These are phyloP conservation scores for Baudoinia panamericana DNA, from an alignment of 495 filamentous ascomycete species.

Conservation along the genomic window DNA sequence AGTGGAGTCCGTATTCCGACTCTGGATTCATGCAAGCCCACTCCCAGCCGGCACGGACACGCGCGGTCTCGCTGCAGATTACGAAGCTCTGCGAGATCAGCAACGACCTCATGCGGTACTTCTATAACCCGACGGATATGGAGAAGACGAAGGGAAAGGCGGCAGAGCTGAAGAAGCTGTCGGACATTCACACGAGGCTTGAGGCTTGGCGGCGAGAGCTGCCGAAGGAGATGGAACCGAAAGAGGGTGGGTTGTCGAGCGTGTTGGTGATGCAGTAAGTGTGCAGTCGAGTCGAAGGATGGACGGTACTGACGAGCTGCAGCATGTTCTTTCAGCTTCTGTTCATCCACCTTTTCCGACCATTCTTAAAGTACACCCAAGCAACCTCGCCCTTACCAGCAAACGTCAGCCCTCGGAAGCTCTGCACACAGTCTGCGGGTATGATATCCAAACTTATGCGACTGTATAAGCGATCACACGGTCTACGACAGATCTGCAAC, in stretches of 20 bases:
- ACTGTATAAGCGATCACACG: slow-evolving; percentile 83
- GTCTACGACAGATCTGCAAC: slow-evolving; percentile 85
- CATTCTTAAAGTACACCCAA: slow-evolving; percentile 83
- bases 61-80: slow-evolving; percentile 71
- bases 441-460: slow-evolving; percentile 84
- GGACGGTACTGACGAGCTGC: slow-evolving; percentile 24
- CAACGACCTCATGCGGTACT: slow-evolving; percentile 73
- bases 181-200: slow-evolving; percentile 76
- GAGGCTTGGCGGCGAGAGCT: slow-evolving; percentile 84
- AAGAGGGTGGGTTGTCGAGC: slow-evolving; percentile 76
- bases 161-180: slow-evolving; percentile 84
- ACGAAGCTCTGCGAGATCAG: slow-evolving; percentile 82
- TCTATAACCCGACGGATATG: slow-evolving; percentile 67
- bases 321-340: slow-evolving; percentile 97
- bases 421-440: slow-evolving; percentile 78
- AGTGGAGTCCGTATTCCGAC: slow-evolving; percentile 86
- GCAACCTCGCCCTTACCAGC: slow-evolving; percentile 66
- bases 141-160: slow-evolving; percentile 50
- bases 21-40: slow-evolving; percentile 53
- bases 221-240: slow-evolving; percentile 76
- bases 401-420: slow-evolving; percentile 79
- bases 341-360: slow-evolving; percentile 92
- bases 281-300: neutral
- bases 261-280: slow-evolving; percentile 90
- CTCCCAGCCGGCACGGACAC: slow-evolving; percentile 68